Conservation (phyloP, 2,329 filamentous ascomycete species). For the Hymenotorrendiella dingleyae region DNA sequence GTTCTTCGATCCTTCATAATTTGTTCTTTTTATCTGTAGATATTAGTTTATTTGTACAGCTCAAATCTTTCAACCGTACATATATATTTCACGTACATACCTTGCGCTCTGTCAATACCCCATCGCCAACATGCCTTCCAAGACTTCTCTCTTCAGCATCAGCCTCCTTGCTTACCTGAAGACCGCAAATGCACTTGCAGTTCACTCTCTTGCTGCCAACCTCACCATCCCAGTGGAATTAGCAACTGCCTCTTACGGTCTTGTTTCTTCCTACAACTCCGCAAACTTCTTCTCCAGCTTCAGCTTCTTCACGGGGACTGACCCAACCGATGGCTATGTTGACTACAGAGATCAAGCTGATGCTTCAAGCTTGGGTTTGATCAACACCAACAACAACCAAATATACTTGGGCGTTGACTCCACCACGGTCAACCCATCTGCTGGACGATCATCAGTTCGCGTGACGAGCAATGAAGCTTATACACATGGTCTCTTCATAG, state of each 20-base stretch:
- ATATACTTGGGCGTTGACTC: constrained; percentile 67
- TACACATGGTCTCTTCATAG: constrained; percentile 61
- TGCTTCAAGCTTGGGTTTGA: constrained; percentile 51
- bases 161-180: constrained; percentile 10
- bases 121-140: constrained; percentile 7
- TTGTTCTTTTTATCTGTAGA: constrained; percentile 2
- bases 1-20: neutral
- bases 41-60: constrained; percentile 3
- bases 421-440: constrained; percentile 45
- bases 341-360: constrained; percentile 46
- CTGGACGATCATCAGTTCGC: constrained; percentile 55
- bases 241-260: constrained; percentile 10
- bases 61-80: neutral
- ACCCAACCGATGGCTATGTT: constrained; percentile 65
- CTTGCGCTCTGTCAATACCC: neutral
- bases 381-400: constrained; percentile 47
- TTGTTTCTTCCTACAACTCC: constrained; percentile 37
- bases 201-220: constrained; percentile 8
- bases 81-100: neutral
- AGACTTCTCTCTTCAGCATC: constrained; percentile 2
- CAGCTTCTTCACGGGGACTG: constrained; percentile 44
- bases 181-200: constrained; percentile 5
- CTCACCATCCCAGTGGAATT: constrained; percentile 9
- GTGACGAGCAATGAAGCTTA: constrained; percentile 60
- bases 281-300: constrained; percentile 42